Evolutionary conservation across 2,329 filamentous ascomycete species (phyloP).

Genomic region (Elsinoe necatrix): DNA sequence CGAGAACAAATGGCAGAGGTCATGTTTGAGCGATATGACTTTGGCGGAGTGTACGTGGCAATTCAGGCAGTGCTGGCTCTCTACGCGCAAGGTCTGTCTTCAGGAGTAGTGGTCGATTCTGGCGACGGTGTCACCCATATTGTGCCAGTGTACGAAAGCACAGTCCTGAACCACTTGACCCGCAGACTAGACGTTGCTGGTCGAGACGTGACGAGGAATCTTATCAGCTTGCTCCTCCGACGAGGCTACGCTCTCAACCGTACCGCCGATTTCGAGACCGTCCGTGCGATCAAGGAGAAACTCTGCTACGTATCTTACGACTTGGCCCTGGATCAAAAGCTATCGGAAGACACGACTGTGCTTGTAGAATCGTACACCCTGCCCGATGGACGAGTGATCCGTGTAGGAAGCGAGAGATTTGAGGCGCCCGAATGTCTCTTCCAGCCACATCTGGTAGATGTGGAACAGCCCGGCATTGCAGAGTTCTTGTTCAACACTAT

Average conservation of each 20-base stretch:
- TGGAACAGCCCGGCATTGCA: slow-evolving; percentile 91
- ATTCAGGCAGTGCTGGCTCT: slow-evolving; percentile 94
- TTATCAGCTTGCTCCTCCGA: slow-evolving; percentile 88
- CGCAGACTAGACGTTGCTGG: slow-evolving; percentile 90
- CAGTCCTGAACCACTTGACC: slow-evolving; percentile 94
- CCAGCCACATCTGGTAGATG: slow-evolving; percentile 95
- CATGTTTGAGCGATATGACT: slow-evolving; percentile 97
- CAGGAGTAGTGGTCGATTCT: slow-evolving; percentile 96
- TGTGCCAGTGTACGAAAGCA: slow-evolving; percentile 95
- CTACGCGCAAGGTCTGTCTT: slow-evolving; percentile 78
- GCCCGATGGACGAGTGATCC: slow-evolving; percentile 90
- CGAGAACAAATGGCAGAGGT: slow-evolving; percentile 97
- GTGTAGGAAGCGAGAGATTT: slow-evolving; percentile 93
- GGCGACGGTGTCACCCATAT: slow-evolving; percentile 98
- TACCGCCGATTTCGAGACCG: slow-evolving; percentile 97
- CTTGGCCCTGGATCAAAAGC: slow-evolving; percentile 86
- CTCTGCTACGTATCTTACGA: slow-evolving; percentile 99
- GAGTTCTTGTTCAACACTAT: slow-evolving; percentile 99
- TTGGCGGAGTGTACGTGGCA: slow-evolving; percentile 94
- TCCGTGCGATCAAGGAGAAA: slow-evolving; percentile 99
- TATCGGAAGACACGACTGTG: slow-evolving; percentile 95
- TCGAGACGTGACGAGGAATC: slow-evolving; percentile 94
- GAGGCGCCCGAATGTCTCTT: slow-evolving; percentile 97
- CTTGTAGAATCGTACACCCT: slow-evolving; percentile 96
- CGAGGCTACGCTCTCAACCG: slow-evolving; percentile 95